These are phyloP conservation scores for Oenanthe javanica DNA, from an alignment of 140 eudicot genomes.

Conservation along the genomic window DNA sequence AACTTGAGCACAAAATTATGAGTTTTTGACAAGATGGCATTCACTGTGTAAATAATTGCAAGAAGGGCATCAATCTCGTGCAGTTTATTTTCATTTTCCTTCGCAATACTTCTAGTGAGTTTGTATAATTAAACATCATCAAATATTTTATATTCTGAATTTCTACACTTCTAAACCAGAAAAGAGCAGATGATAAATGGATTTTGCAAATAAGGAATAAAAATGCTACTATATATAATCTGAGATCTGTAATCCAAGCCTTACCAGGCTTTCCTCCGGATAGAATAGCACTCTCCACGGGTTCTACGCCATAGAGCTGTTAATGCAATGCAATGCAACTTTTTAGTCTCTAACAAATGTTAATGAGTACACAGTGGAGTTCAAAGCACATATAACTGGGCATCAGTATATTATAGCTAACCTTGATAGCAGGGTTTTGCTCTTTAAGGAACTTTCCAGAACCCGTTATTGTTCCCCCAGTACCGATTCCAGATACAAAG, in stretches of 20 bases:
- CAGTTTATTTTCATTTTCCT: neutral
- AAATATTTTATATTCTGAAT: neutral
- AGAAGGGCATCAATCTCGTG: neutral
- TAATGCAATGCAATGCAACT: neutral
- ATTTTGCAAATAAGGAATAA: neutral
- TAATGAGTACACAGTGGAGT: neutral
- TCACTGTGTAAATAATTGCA: neutral
- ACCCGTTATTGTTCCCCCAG: slow-evolving; percentile 70
- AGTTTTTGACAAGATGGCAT: neutral
- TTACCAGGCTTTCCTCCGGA: slow-evolving; percentile 88
- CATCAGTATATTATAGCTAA: slow-evolving; percentile 17
- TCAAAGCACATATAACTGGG: neutral
- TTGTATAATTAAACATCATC: neutral
- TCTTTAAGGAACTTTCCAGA: slow-evolving; percentile 60
- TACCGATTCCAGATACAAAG: slow-evolving; percentile 64
- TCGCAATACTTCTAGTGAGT: neutral
- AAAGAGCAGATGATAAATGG: neutral
- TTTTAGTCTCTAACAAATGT: neutral
- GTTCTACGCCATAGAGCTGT: slow-evolving; percentile 73
- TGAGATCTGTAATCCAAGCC: neutral
- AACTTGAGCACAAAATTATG: slow-evolving; percentile 1
- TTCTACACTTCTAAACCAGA: neutral
- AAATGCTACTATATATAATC: neutral
- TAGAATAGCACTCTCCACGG: slow-evolving; percentile 71
- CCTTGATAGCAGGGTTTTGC: slow-evolving; percentile 61